A percentile compares a stretch with the other conserved stretches of the same genome.
Evolutionary conservation across 208 protist species (phyloP).

Genomic region (Novymonas esmeraldas): DNA sequence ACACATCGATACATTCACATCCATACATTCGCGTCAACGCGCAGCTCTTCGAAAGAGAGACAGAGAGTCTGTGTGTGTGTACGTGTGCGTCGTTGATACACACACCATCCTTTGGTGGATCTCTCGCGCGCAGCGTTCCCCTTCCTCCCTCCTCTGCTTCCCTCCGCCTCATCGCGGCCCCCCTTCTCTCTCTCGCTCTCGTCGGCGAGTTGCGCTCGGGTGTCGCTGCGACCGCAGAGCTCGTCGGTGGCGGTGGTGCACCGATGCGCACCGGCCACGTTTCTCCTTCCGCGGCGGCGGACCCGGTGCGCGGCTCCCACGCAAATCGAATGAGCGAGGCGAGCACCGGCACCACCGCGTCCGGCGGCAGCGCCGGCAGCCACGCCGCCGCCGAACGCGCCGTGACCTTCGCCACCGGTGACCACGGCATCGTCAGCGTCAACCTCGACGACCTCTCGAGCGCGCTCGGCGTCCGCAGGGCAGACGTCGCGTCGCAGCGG

Average conservation of each 20-base stretch:
- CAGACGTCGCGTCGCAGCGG: conserved; percentile 23
- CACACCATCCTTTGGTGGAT: too few relatives aligned
- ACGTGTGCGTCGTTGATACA: too few relatives aligned
- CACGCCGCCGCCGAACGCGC: conserved; percentile 7
- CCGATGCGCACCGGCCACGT: not conserved
- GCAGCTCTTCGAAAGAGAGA: too few relatives aligned
- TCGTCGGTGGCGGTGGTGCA: not conserved
- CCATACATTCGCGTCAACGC: too few relatives aligned
- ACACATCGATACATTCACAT: too few relatives aligned
- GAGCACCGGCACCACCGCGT: conserved; percentile 13
- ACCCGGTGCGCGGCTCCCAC: conserved; percentile 1
- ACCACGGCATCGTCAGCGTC: conserved; percentile 23
- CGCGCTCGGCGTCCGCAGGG: conserved; percentile 24
- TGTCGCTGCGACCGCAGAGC: not conserved
- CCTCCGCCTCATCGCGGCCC: not conserved
- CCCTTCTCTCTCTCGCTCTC: not conserved
- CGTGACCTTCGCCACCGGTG: conserved; percentile 13
- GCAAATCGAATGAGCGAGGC: conserved; percentile 18
- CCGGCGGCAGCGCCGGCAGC: not conserved
- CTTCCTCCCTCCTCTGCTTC: too few relatives aligned
- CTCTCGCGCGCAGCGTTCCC: too few relatives aligned
- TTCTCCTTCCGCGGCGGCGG: not conserved
- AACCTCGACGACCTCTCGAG: conserved; percentile 27
- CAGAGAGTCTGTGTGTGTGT: too few relatives aligned
- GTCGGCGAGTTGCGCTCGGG: not conserved